phyloP scores from a whole-genome alignment of 1,139 yeast genomes.

The Saccharomycopsis hybrid region DNA sequence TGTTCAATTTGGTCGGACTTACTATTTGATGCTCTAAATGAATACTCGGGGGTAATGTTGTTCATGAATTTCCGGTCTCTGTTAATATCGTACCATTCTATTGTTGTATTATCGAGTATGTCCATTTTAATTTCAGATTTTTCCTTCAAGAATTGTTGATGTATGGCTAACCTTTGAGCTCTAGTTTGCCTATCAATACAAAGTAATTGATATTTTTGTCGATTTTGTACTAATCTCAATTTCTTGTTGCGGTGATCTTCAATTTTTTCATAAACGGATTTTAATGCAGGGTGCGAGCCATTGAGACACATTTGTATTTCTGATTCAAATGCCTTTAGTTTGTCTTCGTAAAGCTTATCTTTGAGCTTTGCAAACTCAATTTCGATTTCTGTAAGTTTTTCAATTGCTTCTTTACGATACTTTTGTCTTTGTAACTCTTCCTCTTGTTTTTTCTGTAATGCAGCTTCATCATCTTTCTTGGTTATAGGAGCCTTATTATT shows the following conservation, averaged over 20 bases:
- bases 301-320: conserved; percentile 83
- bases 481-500: conserved; percentile 17
- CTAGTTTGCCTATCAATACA: conserved; percentile 77
- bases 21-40: conserved; percentile 29
- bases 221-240: conserved; percentile 58
- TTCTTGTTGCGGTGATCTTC: conserved; percentile 66
- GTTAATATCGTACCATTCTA: conserved; percentile 88
- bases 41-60: conserved; percentile 47
- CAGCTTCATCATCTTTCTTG: conserved; percentile 17
- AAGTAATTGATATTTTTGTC: conserved; percentile 63
- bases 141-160: conserved; percentile 74
- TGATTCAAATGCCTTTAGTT: conserved; percentile 65
- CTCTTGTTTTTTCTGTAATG: conserved; percentile 15
- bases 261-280: conserved; percentile 59
- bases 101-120: conserved; percentile 69
- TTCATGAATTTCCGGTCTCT: conserved; percentile 85
- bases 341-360: conserved; percentile 71
- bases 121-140: conserved; percentile 61
- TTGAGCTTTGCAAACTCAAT: conserved; percentile 78
- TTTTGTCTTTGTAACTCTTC: conserved; percentile 22
- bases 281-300: conserved; percentile 86
- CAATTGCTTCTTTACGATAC: conserved; percentile 54
- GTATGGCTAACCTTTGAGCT: conserved; percentile 74
- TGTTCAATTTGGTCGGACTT: conserved; percentile 42
- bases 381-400: conserved; percentile 70